These are phyloP conservation scores for Mycena chlorophos DNA, from an alignment of 768 basidiomycete genomes.

Conservation along the genomic window DNA sequence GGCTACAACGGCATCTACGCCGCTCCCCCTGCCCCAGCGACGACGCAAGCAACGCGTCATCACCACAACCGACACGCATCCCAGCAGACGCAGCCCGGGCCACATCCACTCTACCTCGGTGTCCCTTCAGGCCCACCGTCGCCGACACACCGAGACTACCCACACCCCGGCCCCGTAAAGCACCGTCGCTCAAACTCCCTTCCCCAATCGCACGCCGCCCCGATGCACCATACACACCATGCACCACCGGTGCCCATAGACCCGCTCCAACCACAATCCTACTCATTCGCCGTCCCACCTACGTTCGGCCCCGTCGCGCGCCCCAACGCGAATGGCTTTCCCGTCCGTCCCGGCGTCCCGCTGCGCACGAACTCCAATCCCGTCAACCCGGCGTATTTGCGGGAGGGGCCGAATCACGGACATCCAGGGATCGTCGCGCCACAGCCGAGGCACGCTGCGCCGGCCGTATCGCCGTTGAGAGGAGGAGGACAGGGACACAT, in stretches of 20 bases:
- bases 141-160: neutral
- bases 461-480: neutral
- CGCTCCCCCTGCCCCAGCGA: neutral
- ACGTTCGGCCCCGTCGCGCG: neutral
- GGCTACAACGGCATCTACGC: neutral
- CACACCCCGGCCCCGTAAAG: neutral
- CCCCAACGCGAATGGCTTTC: neutral
- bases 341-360: neutral
- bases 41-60: no score
- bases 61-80: no score
- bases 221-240: neutral
- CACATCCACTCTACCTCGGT: neutral
- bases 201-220: neutral
- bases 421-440: neutral
- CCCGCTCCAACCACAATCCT: neutral
- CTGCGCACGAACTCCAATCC: conserved; percentile 1
- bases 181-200: conserved; percentile 1
- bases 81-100: neutral
- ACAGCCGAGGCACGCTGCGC: no score
- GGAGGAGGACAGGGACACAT: neutral
- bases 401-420: neutral
- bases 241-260: neutral
- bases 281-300: neutral
- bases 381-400: neutral
- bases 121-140: neutral